Percentiles rank a stretch among this genome's conserved stretches.
Evolutionary conservation across 305 asterid species (phyloP).

Genomic region (Salvia sclarea): DNA sequence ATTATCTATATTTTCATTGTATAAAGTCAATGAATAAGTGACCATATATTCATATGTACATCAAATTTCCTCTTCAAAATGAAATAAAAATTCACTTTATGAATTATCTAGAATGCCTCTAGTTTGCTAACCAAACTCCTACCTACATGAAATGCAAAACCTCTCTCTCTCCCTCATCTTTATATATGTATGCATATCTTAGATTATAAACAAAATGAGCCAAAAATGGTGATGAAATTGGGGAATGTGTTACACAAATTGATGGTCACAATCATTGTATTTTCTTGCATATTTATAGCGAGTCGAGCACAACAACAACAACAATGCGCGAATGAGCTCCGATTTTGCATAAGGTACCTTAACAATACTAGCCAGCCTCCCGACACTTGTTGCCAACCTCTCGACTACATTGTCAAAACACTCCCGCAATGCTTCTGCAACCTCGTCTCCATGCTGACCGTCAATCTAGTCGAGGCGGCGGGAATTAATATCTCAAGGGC

Average conservation of each 20-base stretch:
- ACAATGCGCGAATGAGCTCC: constrained; percentile 47
- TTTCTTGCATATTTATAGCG: constrained; percentile 20
- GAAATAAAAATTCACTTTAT: neutral
- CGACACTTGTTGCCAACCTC: constrained; percentile 53
- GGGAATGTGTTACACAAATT: neutral
- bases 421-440: constrained; percentile 59
- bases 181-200: neutral
- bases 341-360: constrained; percentile 52
- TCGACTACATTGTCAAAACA: constrained; percentile 43
- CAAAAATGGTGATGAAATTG: constrained; percentile 19
- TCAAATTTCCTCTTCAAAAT: neutral
- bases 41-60: too few relatives aligned
- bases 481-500: constrained; percentile 42
- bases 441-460: constrained; percentile 40
- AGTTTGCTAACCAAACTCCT: constrained; percentile 46
- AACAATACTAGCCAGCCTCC: constrained; percentile 44
- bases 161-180: neutral
- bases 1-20: too few relatives aligned
- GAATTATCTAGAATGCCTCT: constrained; percentile 25
- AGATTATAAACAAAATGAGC: neutral
- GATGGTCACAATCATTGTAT: constrained; percentile 2
- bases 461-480: constrained; percentile 34
- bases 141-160: constrained; percentile 32
- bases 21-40: neutral
- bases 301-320: constrained; percentile 29